Evolutionary conservation across 108 stramenopile genomes (phyloP).

Genomic region (Nitzschia sp.): DNA sequence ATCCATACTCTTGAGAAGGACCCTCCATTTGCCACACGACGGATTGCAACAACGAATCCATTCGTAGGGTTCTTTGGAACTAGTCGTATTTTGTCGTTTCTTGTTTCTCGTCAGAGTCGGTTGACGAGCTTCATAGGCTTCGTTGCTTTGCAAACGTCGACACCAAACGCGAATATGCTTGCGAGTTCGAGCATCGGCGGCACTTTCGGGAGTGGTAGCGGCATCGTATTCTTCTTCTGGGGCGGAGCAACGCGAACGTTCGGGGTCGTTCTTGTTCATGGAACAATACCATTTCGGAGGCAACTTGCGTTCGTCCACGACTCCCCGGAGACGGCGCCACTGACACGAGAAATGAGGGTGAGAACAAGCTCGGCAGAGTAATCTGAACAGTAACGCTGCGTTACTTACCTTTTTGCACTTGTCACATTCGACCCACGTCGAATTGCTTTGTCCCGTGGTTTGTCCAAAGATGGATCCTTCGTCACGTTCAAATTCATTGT

Average conservation of each 20-base stretch:
- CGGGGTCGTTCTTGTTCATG: conserved; percentile 91
- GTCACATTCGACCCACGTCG: conserved; percentile 92
- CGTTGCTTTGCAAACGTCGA: conserved; percentile 78
- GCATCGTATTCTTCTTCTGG: conserved; percentile 90
- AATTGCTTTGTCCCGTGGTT: conserved; percentile 76
- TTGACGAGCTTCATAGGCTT: conserved; percentile 77
- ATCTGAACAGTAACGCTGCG: background rate
- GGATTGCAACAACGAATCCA: conserved; percentile 91
- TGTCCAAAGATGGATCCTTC: conserved; percentile 87
- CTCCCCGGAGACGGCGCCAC: conserved; percentile 90
- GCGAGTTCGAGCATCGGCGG: conserved; percentile 79
- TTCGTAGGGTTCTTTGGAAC: conserved; percentile 81
- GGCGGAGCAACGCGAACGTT: conserved; percentile 81
- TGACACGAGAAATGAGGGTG: conserved; percentile 14
- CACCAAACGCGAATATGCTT: conserved; percentile 88
- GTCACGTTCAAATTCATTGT: conserved; percentile 50
- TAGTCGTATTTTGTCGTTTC: conserved; percentile 52
- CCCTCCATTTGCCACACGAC: conserved; percentile 85
- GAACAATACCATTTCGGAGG: conserved; percentile 86
- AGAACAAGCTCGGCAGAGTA: background rate
- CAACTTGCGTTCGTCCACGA: conserved; percentile 85
- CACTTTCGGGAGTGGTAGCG: conserved; percentile 73
- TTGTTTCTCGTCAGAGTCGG: conserved; percentile 63
- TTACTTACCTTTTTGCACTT: conserved; percentile 82
- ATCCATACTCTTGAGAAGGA: conserved; percentile 79